A percentile compares a stretch with the other conserved stretches of the same genome.
Evolutionary conservation across 1,284 basidiomycete species (phyloP).

Genomic region (Ustilago cynodontis): DNA sequence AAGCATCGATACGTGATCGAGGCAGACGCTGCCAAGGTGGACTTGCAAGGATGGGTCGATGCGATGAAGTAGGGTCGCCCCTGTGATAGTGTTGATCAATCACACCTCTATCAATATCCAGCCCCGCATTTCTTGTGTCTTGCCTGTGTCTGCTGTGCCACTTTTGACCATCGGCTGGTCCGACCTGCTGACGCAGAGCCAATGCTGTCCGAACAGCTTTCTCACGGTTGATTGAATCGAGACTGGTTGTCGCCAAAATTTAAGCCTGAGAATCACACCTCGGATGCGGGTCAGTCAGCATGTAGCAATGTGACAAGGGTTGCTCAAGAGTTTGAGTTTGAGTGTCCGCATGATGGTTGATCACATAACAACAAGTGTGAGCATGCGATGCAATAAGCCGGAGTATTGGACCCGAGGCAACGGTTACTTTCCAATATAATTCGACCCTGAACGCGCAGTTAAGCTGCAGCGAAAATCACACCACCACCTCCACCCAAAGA

Average conservation of each 20-base stretch:
- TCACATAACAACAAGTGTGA: too few relatives aligned
- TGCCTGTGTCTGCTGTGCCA: not conserved
- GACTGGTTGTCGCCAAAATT: not conserved
- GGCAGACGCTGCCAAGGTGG: conserved; percentile 45
- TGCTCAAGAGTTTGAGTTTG: too few relatives aligned
- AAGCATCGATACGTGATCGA: conserved; percentile 56
- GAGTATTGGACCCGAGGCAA: too few relatives aligned
- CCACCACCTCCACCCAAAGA: conserved; percentile 5
- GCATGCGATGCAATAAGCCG: too few relatives aligned
- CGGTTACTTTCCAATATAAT: not conserved
- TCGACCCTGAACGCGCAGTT: conserved; percentile 5
- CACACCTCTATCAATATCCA: not conserved
- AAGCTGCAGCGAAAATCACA: conserved; percentile 13
- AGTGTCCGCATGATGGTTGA: too few relatives aligned
- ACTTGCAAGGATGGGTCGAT: conserved; percentile 59
- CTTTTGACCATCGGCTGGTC: not conserved
- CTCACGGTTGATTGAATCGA: not conserved
- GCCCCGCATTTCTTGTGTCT: not conserved
- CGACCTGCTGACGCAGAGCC: not conserved
- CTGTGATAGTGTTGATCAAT: not conserved
- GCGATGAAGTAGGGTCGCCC: conserved; percentile 30
- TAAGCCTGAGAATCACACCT: not conserved
- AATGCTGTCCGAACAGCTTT: not conserved
- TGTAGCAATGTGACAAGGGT: not conserved
- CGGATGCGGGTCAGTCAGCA: not conserved